Evolutionary conservation across 345 rosid species (phyloP), one percentile per base, ranked within the genome.

Genomic region (Cardamine occulta): DNA sequence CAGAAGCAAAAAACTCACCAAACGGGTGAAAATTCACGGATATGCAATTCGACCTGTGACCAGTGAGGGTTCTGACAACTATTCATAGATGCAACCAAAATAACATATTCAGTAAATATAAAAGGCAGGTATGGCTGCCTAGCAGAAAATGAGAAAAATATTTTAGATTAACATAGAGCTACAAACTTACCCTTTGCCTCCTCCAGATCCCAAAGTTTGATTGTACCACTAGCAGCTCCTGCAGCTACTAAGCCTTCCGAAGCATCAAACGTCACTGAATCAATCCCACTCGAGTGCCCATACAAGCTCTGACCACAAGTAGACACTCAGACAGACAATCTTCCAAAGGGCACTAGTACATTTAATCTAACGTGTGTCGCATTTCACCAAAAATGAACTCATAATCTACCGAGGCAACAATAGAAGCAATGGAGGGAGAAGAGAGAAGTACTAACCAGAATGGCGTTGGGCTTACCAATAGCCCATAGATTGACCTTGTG

Each of bases 401-500:
- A 17, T 21, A 42, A 63, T 14, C 35, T 15, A 58, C 62, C 1
- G 13, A 64, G 19, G 53, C 72, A 35, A 57, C 72, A 35, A 57
- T 1, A 18, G n/a, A 56, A 56, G 67, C 61, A 48, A 31, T 10
- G 55, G 56, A 65, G 23, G 13, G 48, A 59, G 67, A 52, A 47
- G 63, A 42, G 63, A 60, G 84, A 82, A 31, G 6, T 29, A 86
- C 93, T 90, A 64, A 94, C 99, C 97, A 80, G 84, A 70, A 85
- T 85, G 52, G 99, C 93, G 45, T 96, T 96, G 80, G 99, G 99
- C 82, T 96, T 96, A 75, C 99, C 99, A 51, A 96, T 96, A 82
- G 99, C 94, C 99, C 99, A 96, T 23, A 96, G 90, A 83, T 96
- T 96, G 54, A 96, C 99, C 80, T 85, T 93, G 82, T 89, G 94